Evolutionary conservation across 2,329 filamentous ascomycete genomes (phyloP).

Genomic region (Epichloe bromicola): DNA sequence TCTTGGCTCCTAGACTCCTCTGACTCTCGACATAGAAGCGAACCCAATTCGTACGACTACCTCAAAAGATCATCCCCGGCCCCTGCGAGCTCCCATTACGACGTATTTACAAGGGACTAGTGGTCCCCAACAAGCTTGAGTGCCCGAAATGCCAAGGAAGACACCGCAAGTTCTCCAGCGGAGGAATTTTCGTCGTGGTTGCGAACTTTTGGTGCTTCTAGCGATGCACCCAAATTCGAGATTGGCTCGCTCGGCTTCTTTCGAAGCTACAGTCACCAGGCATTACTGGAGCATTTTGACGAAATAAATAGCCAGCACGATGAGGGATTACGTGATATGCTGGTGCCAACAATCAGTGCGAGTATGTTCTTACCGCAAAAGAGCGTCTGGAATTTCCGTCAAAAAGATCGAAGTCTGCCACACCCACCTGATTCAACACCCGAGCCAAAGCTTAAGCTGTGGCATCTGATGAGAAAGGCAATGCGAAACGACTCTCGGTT

Average conservation of each 20-base stretch:
- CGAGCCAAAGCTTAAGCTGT: slow-evolving; percentile 10
- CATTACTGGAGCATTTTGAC: slow-evolving; percentile 38
- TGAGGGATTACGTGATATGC: slow-evolving; percentile 32
- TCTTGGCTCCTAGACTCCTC: slow-evolving; percentile 29
- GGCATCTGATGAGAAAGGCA: slow-evolving; percentile 4
- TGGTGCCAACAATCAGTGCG: slow-evolving; percentile 40
- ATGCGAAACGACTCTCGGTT: slow-evolving; percentile 9
- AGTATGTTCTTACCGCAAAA: slow-evolving; percentile 38
- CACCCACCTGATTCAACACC: slow-evolving; percentile 14
- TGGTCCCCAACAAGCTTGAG: background rate
- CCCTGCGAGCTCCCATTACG: background rate
- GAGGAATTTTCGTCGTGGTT: slow-evolving; percentile 20
- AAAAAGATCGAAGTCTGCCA: slow-evolving; percentile 13
- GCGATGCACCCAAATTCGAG: slow-evolving; percentile 41
- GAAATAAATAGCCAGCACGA: slow-evolving; percentile 34
- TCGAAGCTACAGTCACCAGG: slow-evolving; percentile 30
- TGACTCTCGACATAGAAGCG: background rate
- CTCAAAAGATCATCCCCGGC: background rate
- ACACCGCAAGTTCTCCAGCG: slow-evolving; percentile 12
- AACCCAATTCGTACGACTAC: background rate
- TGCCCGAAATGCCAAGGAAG: background rate
- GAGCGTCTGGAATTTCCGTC: slow-evolving; percentile 37
- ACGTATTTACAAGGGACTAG: slow-evolving; percentile 1
- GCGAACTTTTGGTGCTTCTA: slow-evolving; percentile 32
- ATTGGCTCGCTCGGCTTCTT: slow-evolving; percentile 39